These are phyloP conservation scores for Melaleuca alternifolia DNA, from an alignment of 345 rosid genomes.

Conservation along the genomic window DNA sequence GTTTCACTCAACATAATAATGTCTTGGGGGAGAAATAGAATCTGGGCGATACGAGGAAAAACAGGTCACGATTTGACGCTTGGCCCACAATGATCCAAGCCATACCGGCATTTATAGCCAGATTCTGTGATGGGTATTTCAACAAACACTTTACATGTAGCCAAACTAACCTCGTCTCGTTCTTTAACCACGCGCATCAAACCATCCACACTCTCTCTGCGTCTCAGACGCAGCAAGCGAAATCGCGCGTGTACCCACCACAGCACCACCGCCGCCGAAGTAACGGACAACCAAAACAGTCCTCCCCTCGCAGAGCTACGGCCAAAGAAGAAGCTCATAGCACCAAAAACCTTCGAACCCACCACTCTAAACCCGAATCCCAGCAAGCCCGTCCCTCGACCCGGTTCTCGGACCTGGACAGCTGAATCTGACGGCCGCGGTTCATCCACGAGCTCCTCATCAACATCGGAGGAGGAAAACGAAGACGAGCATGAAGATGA, in stretches of 20 bases:
- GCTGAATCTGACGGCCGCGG: neutral
- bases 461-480: constrained; percentile 1
- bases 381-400: neutral
- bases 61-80: neutral
- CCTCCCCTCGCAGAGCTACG: neutral
- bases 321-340: neutral
- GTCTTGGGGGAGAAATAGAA: neutral
- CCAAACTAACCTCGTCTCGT: constrained; percentile 5
- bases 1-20: neutral
- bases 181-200: constrained; percentile 1
- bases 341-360: neutral
- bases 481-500: constrained; percentile 1
- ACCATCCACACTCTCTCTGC: neutral
- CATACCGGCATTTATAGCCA: neutral
- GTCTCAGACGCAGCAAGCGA: neutral
- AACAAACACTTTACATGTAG: neutral
- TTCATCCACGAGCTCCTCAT: neutral
- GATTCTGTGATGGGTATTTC: neutral
- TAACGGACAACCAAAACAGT: neutral
- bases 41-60: neutral
- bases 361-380: neutral
- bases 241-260: neutral
- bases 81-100: neutral
- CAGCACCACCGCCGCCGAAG: neutral
- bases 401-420: neutral